These are phyloP conservation scores for Calocybe gangraenosa DNA, from an alignment of 768 basidiomycete species.

Conservation along the genomic window DNA sequence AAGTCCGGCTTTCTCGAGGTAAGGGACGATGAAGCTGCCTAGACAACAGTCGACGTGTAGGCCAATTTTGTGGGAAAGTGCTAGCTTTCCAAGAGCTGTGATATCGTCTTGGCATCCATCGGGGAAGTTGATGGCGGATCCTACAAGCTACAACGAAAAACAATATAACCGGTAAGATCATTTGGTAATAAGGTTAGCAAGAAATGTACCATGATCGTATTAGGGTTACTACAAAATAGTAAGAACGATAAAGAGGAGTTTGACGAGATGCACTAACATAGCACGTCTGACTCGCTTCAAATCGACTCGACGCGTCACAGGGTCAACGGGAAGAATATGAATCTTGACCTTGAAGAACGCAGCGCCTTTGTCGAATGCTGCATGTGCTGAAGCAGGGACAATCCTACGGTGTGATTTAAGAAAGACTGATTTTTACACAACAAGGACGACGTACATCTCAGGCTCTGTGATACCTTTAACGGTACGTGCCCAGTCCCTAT, in stretches of 20 bases:
- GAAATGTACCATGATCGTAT: constrained; percentile 88
- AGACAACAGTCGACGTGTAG: constrained; percentile 95
- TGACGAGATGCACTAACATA: constrained; percentile 54
- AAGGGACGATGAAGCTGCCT: constrained; percentile 92
- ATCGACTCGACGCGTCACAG: constrained; percentile 71
- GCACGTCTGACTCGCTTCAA: constrained; percentile 76
- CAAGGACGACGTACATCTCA: constrained; percentile 66
- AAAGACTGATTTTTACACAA: not conserved
- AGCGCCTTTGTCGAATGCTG: constrained; percentile 92
- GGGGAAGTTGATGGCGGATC: constrained; percentile 82
- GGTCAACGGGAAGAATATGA: constrained; percentile 80
- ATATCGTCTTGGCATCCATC: constrained; percentile 90
- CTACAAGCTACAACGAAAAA: constrained; percentile 55
- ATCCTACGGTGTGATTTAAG: constrained; percentile 46
- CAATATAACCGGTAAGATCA: no score
- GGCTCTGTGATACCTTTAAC: constrained; percentile 88
- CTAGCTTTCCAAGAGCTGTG: constrained; percentile 68
- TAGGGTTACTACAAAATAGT: constrained; percentile 61
- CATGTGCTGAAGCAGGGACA: constrained; percentile 81
- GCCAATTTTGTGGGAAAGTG: constrained; percentile 70
- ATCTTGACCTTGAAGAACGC: constrained; percentile 88
- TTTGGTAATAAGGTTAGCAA: no score
- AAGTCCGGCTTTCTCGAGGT: constrained; percentile 77
- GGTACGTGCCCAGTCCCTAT: constrained; percentile 86
- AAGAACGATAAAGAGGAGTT: constrained; percentile 1